These are phyloP conservation scores for Termitomyces sp. DNA, from an alignment of 768 basidiomycete species.

Conservation along the genomic window DNA sequence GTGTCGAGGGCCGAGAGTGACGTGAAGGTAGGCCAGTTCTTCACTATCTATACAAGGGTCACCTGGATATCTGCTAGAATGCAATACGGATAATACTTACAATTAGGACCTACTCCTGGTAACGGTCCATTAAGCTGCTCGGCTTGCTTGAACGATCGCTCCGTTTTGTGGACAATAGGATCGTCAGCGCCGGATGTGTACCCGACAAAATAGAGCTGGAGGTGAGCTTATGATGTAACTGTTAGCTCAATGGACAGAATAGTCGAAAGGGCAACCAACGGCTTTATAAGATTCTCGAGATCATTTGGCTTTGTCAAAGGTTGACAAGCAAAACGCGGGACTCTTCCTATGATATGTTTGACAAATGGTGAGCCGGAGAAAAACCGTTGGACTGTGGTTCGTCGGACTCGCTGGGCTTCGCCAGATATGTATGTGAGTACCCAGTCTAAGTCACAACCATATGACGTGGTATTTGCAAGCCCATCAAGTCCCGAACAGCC, in stretches of 20 bases:
- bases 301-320: slow-evolving; percentile 1
- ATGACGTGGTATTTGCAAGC: not conserved
- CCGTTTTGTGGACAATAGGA: slow-evolving; percentile 12
- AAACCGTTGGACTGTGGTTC: slow-evolving; percentile 4
- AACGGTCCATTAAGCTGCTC: slow-evolving; percentile 6
- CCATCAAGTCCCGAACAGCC: slow-evolving; percentile 13
- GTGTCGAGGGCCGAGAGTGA: slow-evolving; percentile 5
- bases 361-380: slow-evolving; percentile 10
- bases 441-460: slow-evolving; percentile 1
- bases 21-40: slow-evolving; percentile 8
- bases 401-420: slow-evolving; percentile 8
- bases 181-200: slow-evolving; percentile 9
- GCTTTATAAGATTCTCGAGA: slow-evolving; percentile 5
- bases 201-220: slow-evolving; percentile 11
- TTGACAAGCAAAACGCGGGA: slow-evolving; percentile 7
- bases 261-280: not conserved
- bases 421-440: slow-evolving; percentile 11
- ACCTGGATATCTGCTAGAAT: not conserved
- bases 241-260: not conserved
- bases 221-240: not conserved
- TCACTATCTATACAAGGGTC: slow-evolving; percentile 1
- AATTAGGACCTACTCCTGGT: slow-evolving; percentile 5
- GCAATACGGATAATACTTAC: not conserved
- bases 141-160: slow-evolving; percentile 9
- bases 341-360: slow-evolving; percentile 14